Evolutionary conservation across 2,329 filamentous ascomycete species (phyloP).

Genomic region (Epichloe aotearoae): DNA sequence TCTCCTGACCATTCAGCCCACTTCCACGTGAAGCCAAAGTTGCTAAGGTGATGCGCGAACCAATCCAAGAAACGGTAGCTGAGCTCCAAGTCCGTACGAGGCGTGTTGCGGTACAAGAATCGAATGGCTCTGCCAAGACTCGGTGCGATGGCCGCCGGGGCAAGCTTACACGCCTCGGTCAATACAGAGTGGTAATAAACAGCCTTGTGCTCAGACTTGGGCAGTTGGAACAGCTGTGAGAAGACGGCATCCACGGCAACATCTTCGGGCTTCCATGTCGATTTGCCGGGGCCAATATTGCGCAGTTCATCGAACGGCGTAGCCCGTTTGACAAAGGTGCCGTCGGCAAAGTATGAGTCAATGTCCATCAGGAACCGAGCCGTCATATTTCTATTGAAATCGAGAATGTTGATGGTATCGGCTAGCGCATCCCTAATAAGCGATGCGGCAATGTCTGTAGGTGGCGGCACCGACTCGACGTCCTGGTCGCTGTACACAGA

Average conservation of each 20-base stretch:
- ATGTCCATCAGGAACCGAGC: slow-evolving; percentile 87
- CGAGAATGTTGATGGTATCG: slow-evolving; percentile 86
- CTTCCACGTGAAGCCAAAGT: slow-evolving; percentile 99
- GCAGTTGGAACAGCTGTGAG: slow-evolving; percentile 83
- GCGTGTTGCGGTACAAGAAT: slow-evolving; percentile 72
- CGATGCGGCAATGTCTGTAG: slow-evolving; percentile 62
- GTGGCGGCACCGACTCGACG: slow-evolving; percentile 73
- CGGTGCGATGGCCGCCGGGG: slow-evolving; percentile 89
- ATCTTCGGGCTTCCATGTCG: slow-evolving; percentile 96
- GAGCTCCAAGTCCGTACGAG: slow-evolving; percentile 77
- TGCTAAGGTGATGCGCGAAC: slow-evolving; percentile 96
- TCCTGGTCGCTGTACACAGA: slow-evolving; percentile 86
- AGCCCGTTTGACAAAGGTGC: slow-evolving; percentile 85
- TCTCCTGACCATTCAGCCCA: slow-evolving; percentile 96
- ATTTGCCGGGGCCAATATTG: slow-evolving; percentile 48
- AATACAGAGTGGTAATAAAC: slow-evolving; percentile 95
- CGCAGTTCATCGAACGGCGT: slow-evolving; percentile 84
- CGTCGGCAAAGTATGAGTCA: slow-evolving; percentile 83
- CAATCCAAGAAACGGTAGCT: slow-evolving; percentile 84
- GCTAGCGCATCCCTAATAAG: slow-evolving; percentile 74
- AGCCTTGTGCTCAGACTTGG: slow-evolving; percentile 77
- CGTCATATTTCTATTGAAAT: slow-evolving; percentile 80
- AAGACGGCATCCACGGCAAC: slow-evolving; percentile 96
- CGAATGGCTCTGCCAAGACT: slow-evolving; percentile 87
- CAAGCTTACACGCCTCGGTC: slow-evolving; percentile 91